phyloP scores from a whole-genome alignment of 495 filamentous ascomycete genomes.

The Neurospora discreta region DNA sequence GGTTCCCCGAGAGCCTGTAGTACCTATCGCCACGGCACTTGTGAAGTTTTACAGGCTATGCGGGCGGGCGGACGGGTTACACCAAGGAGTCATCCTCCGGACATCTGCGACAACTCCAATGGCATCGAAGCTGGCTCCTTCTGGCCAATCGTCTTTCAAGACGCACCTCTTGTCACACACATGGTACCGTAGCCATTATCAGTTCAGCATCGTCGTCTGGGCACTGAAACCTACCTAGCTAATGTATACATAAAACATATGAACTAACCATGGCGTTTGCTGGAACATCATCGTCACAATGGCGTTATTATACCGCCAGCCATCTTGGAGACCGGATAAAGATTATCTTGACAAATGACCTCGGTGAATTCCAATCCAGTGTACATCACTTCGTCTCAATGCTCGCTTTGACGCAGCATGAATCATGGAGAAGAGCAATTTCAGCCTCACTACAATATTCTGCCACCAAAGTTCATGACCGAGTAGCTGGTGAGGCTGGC shows the following conservation, averaged over 20 bases:
- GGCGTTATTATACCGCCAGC: not conserved
- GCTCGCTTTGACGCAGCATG: not conserved
- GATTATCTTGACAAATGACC: not conserved
- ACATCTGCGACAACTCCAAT: not conserved
- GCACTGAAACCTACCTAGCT: not conserved
- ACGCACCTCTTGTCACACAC: not conserved
- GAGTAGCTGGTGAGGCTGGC: not conserved
- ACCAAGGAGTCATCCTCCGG: not conserved
- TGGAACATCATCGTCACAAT: not conserved
- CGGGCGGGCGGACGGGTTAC: not conserved
- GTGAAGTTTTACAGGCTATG: not conserved
- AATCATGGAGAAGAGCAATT: not conserved
- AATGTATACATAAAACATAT: not conserved
- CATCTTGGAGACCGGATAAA: not conserved
- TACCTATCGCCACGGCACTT: not conserved
- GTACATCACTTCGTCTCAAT: not conserved
- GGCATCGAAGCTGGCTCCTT: not conserved
- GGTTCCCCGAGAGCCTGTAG: not conserved
- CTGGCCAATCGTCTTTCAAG: not conserved
- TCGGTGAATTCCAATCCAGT: not conserved
- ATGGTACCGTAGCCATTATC: not conserved
- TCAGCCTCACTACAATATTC: not conserved
- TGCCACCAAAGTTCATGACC: not conserved
- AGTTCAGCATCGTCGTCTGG: not conserved
- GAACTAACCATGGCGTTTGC: not conserved